These are phyloP conservation scores for Lactifluus subvellereus DNA, from an alignment of 768 basidiomycete species.

Conservation along the genomic window DNA sequence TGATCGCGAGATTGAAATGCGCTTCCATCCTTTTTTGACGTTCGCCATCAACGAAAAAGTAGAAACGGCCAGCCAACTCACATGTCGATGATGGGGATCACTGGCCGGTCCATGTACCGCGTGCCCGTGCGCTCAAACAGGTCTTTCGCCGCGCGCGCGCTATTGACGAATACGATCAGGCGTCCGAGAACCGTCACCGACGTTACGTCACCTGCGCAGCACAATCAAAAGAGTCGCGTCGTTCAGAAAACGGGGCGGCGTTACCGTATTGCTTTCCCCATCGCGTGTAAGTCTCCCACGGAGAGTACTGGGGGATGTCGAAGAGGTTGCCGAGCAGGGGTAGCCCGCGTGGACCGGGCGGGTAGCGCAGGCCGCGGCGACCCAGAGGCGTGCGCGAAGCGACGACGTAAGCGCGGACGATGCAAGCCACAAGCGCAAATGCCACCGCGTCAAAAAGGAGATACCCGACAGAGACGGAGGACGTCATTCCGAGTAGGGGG, in stretches of 20 bases:
- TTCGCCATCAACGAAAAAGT: background rate
- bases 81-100: slow-evolving; percentile 13
- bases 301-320: slow-evolving; percentile 1
- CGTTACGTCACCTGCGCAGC: slow-evolving; percentile 15
- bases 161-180: slow-evolving; percentile 16
- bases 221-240: too few species aligned
- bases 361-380: background rate
- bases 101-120: slow-evolving; percentile 2
- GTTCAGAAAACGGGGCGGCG: too few species aligned
- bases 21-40: slow-evolving; percentile 5
- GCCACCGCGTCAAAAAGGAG: background rate
- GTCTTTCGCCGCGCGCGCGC: slow-evolving; percentile 3
- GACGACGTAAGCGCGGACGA: background rate
- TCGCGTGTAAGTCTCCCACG: slow-evolving; percentile 9
- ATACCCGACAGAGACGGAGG: background rate
- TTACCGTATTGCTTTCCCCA: slow-evolving; percentile 11
- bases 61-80: background rate
- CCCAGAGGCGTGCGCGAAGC: background rate
- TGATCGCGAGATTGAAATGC: slow-evolving; percentile 13
- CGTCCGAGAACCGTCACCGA: slow-evolving; percentile 13
- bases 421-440: background rate
- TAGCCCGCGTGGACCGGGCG: slow-evolving; percentile 2
- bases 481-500: background rate
- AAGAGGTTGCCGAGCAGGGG: slow-evolving; percentile 11
- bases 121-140: slow-evolving; percentile 11